Percentiles rank a stretch among this genome's conserved stretches.
Evolutionary conservation across 108 stramenopile species (phyloP).

Genomic region (Schizochytrium sp.): DNA sequence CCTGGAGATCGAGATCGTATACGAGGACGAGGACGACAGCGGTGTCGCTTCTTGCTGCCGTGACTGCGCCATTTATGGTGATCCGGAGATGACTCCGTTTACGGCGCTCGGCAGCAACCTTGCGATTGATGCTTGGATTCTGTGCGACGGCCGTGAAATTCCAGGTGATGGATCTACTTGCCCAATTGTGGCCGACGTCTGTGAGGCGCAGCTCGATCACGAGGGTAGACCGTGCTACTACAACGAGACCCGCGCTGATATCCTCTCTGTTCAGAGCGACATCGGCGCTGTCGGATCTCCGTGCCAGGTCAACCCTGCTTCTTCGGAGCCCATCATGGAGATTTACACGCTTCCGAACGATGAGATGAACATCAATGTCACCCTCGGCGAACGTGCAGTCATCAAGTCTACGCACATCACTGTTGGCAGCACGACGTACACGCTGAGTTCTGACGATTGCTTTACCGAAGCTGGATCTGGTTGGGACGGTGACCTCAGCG

Average conservation of each 20-base stretch:
- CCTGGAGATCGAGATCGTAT: not conserved
- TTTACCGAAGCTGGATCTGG: not conserved
- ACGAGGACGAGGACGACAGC: not conserved
- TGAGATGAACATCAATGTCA: not conserved
- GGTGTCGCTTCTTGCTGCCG: not conserved
- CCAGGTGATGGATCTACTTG: not conserved
- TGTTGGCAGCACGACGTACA: not conserved
- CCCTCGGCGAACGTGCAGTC: slow-evolving; percentile 1
- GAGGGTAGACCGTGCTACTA: not conserved
- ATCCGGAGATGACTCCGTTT: not conserved
- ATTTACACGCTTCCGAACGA: not conserved
- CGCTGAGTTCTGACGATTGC: not conserved
- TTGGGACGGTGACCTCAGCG: not conserved
- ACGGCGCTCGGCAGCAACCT: not conserved
- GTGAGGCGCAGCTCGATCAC: not conserved
- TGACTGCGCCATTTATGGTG: not conserved
- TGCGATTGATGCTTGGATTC: not conserved
- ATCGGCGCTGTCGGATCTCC: not conserved
- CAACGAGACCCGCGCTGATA: not conserved
- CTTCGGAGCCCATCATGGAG: not conserved
- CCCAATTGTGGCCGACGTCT: not conserved
- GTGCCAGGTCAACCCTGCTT: not conserved
- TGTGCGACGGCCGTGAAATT: not conserved
- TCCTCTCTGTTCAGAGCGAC: not conserved
- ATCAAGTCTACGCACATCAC: not conserved